Conservation (phyloP, 176 grass and related monocot species). For the Oropetium thomaeum region DNA sequence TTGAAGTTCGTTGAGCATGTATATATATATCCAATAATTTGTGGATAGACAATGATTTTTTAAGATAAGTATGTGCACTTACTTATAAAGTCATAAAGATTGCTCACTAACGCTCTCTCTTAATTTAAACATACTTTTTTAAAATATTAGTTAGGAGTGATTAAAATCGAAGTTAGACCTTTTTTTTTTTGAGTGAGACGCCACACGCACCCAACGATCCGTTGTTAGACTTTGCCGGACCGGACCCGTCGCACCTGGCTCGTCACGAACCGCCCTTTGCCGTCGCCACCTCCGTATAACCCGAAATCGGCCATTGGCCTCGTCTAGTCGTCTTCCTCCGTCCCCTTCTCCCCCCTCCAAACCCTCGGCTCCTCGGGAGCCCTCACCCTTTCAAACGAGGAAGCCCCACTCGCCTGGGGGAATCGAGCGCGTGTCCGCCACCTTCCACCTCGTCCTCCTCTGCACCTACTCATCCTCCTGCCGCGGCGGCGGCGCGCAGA, state of each 20-base stretch:
- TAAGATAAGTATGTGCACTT: no score
- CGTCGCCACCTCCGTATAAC: constrained; percentile 2
- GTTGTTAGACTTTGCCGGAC: neutral
- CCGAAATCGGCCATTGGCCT: neutral
- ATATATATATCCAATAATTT: no score
- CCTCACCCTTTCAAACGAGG: neutral
- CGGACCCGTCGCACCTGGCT: neutral
- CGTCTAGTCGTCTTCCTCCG: neutral
- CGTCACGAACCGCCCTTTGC: neutral
- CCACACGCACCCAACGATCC: neutral
- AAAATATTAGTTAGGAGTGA: no score
- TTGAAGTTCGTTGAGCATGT: no score
- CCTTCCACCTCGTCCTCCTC: neutral
- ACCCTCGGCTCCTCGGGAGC: constrained; percentile 42
- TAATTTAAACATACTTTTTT: no score
- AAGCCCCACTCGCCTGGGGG: neutral
- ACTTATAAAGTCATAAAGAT: no score
- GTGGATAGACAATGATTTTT: no score
- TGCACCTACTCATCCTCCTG: neutral
- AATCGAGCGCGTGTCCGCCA: neutral
- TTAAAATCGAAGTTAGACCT: no score
- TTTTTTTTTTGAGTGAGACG: no score
- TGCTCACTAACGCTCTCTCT: no score
- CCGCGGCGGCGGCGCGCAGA: neutral
- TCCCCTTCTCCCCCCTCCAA: neutral